phyloP scores from a whole-genome alignment of 2,329 filamentous ascomycete genomes.

The Claviceps paspali region DNA sequence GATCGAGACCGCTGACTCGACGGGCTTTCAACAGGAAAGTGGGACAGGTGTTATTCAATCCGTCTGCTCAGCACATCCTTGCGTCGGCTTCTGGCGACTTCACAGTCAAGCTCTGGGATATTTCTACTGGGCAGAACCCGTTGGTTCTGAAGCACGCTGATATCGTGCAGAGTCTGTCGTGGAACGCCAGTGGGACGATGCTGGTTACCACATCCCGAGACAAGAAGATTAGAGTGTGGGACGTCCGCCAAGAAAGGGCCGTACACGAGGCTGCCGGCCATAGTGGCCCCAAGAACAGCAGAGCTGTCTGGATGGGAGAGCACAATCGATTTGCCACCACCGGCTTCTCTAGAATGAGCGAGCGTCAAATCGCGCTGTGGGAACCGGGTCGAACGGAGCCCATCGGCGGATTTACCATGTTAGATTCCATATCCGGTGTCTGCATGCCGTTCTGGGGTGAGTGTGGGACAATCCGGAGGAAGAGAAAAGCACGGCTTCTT shows the following conservation, averaged over 20 bases:
- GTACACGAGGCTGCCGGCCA: slow-evolving; percentile 77
- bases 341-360: slow-evolving; percentile 96
- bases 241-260: slow-evolving; percentile 81
- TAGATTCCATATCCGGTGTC: slow-evolving; percentile 93
- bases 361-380: slow-evolving; percentile 91
- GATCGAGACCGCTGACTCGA: not conserved
- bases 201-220: slow-evolving; percentile 89
- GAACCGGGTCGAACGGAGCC: slow-evolving; percentile 77
- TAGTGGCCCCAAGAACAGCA: slow-evolving; percentile 90
- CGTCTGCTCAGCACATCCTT: slow-evolving; percentile 85
- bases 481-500: not conserved
- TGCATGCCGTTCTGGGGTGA: slow-evolving; percentile 97
- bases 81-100: slow-evolving; percentile 92
- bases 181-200: slow-evolving; percentile 78
- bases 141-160: slow-evolving; percentile 74
- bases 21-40: slow-evolving; percentile 56
- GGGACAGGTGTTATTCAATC: slow-evolving; percentile 95
- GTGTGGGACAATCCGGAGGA: slow-evolving; percentile 10
- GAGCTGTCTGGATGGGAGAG: slow-evolving; percentile 93
- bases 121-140: slow-evolving; percentile 59
- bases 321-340: slow-evolving; percentile 92
- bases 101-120: slow-evolving; percentile 91
- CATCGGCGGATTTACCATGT: slow-evolving; percentile 74
- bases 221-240: slow-evolving; percentile 97
- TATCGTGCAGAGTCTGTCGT: slow-evolving; percentile 88